Conservation (phyloP, 306 rosid genomes). For the Cicer arietinum region DNA sequence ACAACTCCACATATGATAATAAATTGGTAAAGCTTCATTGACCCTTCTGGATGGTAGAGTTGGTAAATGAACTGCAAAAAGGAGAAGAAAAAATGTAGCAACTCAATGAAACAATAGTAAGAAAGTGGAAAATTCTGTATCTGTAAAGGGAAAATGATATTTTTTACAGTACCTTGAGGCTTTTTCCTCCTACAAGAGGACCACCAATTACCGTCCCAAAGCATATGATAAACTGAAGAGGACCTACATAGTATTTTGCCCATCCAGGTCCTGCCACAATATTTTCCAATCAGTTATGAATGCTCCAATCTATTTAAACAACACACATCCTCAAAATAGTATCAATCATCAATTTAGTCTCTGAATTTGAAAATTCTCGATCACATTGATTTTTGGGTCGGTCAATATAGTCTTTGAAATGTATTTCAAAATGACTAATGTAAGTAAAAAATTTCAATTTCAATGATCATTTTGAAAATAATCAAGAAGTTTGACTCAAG, state of each 20-base stretch:
- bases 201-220: constrained; percentile 71
- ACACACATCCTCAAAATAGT: not conserved
- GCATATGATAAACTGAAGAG: constrained; percentile 71
- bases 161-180: constrained; percentile 58
- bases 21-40: constrained; percentile 72
- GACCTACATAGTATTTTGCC: constrained; percentile 76
- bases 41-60: constrained; percentile 64
- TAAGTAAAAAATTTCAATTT: not conserved
- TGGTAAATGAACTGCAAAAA: constrained; percentile 65
- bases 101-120: constrained; percentile 16
- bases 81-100: constrained; percentile 33
- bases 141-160: constrained; percentile 1
- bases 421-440: not conserved
- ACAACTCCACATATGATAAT: constrained; percentile 60
- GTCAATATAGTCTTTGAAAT: not conserved
- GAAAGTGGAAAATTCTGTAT: not conserved
- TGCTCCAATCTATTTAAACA: constrained; percentile 2
- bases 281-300: constrained; percentile 21
- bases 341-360: not conserved
- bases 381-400: not conserved
- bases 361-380: not conserved
- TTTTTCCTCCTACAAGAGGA: constrained; percentile 78
- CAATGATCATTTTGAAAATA: not conserved
- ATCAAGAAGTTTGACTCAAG: no score
- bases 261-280: constrained; percentile 70